Evolutionary conservation across 352 stramenopile genomes (phyloP).

Genomic region (Phytophthora ramorum): DNA sequence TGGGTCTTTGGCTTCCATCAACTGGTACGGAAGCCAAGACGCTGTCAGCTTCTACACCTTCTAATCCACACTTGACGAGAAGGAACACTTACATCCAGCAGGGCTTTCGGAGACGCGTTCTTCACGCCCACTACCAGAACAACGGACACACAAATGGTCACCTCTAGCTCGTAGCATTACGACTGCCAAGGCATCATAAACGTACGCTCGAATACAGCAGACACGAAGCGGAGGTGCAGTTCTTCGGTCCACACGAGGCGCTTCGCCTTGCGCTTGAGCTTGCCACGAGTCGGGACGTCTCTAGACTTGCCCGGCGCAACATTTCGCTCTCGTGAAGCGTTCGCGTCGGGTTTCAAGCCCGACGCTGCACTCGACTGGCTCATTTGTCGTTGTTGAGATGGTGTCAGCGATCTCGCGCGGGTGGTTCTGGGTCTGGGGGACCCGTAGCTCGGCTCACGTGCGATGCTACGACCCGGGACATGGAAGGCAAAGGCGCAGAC

Average conservation of each 20-base stretch:
- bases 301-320: neutral
- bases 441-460: neutral
- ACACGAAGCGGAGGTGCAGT: constrained; percentile 29
- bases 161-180: neutral
- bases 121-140: constrained; percentile 27
- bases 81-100: constrained; percentile 21
- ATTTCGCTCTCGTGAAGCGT: neutral
- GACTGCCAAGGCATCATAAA: neutral
- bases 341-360: neutral
- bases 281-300: neutral
- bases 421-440: neutral
- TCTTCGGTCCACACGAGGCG: constrained; percentile 28
- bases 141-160: constrained; percentile 6
- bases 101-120: constrained; percentile 32
- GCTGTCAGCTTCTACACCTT: neutral
- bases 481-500: neutral
- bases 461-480: constrained; percentile 9
- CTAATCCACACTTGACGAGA: neutral
- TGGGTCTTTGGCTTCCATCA: constrained; percentile 25
- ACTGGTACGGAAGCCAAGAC: constrained; percentile 5
- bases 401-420: constrained; percentile 2
- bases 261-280: constrained; percentile 20
- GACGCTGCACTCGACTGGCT: neutral
- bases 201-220: constrained; percentile 33
- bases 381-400: constrained; percentile 1